Base-by-base conservation (phyloP, 345 rosid genomes). In the Camelina sativa region DNA sequence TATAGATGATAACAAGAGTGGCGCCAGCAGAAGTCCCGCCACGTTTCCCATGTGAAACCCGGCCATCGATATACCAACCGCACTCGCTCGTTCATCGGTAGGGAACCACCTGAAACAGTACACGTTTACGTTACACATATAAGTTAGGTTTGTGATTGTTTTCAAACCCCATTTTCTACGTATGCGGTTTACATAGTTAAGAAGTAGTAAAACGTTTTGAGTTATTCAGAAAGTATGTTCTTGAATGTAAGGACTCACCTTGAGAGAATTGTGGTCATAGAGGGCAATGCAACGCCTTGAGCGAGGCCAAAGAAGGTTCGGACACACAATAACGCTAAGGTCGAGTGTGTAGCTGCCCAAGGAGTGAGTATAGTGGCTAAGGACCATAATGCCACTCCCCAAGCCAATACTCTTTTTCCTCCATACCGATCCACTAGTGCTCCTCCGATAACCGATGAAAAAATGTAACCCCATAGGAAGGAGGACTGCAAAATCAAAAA, bases 41-140 rank as follows among this genome's bases (percentile, higher is more conserved):
- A 94, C 97, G 37, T 91, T 94, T 46, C 98, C 98, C 2, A 91
- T 87, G 85, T 94, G 98, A 82, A 94, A 94, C 60, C 98, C 98
- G 4, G 88, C 98, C 98, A 94, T 94, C 0, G 95, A 90, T 55
- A 94, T 76, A 19, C 95, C 99, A 48, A 95, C 89, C 30, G 99
- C 97, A 79, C 85, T 88, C 25, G 99, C 96, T 63, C 99, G 80
- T 79, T 91, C 96, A 8, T 90, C 73, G 28, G 72, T 82, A 4
- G 97, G 97, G 69, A 90, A 91, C 97, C 99, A 94, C 82, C 96
- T 90, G 58, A 40, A 28, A 11, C 43, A 34, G 2, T 34, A 11
- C 43, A 10, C 13, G 13, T 40, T 40, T 1, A 11, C 43, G 13
- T 40, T 40, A 40, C 0, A 10, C 41, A 40, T 40, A 40, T 11